A percentile compares a stretch with the other conserved stretches of the same genome.
These are phyloP conservation scores for Calycina herbarum DNA, from an alignment of 2,329 filamentous ascomycete species.

Conservation along the genomic window DNA sequence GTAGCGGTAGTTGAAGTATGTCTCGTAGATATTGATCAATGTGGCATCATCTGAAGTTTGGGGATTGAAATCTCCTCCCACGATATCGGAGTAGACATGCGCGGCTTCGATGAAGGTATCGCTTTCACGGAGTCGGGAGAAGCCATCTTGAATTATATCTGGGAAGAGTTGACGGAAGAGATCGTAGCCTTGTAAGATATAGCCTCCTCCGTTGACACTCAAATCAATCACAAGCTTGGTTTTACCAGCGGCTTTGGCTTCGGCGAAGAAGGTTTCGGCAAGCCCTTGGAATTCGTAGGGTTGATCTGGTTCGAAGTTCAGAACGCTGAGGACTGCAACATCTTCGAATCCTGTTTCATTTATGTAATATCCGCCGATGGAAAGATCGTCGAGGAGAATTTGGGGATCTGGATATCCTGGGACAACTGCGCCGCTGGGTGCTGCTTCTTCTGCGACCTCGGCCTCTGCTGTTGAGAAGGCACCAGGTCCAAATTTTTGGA, in stretches of 20 bases:
- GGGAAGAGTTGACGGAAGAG: conserved; percentile 45
- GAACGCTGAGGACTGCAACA: conserved; percentile 34
- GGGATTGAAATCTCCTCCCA: conserved; percentile 31
- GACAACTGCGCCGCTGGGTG: conserved; percentile 12
- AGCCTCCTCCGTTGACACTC: conserved; percentile 59
- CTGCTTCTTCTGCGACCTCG: conserved; percentile 4
- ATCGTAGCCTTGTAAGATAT: conserved; percentile 43
- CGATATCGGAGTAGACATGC: conserved; percentile 25
- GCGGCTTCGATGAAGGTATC: conserved; percentile 28
- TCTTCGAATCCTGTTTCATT: conserved; percentile 33
- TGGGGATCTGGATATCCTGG: conserved; percentile 33
- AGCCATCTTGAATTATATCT: conserved; percentile 30
- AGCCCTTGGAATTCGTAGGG: conserved; percentile 33
- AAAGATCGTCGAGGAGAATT: conserved; percentile 29
- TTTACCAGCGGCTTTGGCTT: conserved; percentile 48
- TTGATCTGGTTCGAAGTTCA: conserved; percentile 31
- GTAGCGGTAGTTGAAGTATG: conserved; percentile 32
- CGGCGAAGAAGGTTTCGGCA: conserved; percentile 44
- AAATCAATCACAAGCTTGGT: conserved; percentile 65
- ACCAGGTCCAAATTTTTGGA: conserved; percentile 25
- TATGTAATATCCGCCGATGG: conserved; percentile 36
- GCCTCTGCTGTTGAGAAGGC: conserved; percentile 18
- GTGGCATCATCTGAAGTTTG: conserved; percentile 24
- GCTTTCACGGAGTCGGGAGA: conserved; percentile 30
- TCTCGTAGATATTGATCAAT: conserved; percentile 26